These are phyloP conservation scores for Biscogniauxia marginata DNA, from an alignment of 2,329 filamentous ascomycete species.

Conservation along the genomic window DNA sequence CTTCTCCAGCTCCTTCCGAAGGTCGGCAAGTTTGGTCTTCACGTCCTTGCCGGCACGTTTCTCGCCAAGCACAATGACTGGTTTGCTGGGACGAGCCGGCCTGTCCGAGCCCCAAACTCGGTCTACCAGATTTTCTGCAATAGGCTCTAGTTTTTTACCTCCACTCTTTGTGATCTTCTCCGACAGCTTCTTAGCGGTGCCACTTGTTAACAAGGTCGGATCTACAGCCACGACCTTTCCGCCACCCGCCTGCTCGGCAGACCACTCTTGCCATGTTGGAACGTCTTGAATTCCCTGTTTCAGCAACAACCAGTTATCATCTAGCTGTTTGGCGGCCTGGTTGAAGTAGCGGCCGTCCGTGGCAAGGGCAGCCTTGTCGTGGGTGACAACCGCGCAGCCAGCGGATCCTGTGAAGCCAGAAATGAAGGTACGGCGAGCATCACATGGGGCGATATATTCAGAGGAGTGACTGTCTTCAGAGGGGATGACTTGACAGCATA, in stretches of 20 bases:
- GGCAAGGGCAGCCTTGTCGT: conserved; percentile 81
- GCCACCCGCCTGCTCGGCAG: conserved; percentile 77
- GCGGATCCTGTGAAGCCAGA: conserved; percentile 94
- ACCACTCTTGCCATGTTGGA: conserved; percentile 97
- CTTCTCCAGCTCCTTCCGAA: conserved; percentile 89
- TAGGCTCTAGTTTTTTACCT: conserved; percentile 70
- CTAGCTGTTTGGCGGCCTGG: conserved; percentile 87
- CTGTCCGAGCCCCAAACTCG: conserved; percentile 77
- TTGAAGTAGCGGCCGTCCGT: conserved; percentile 99
- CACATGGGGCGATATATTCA: conserved; percentile 96
- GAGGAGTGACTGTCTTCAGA: conserved; percentile 97
- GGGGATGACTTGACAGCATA: conserved; percentile 68
- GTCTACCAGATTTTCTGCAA: conserved; percentile 86
- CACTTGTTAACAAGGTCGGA: conserved; percentile 76
- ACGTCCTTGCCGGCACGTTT: conserved; percentile 81
- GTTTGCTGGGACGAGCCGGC: conserved; percentile 72
- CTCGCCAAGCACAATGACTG: conserved; percentile 67
- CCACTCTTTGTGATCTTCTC: conserved; percentile 87
- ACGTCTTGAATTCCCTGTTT: conserved; percentile 94
- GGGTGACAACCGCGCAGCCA: conserved; percentile 85
- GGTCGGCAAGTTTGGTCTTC: conserved; percentile 76
- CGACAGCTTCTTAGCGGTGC: conserved; percentile 64
- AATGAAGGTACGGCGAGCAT: conserved; percentile 87
- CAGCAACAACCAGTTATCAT: conserved; percentile 84
- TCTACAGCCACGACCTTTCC: conserved; percentile 91